Evolutionary conservation across 768 basidiomycete species (phyloP).

Genomic region (Macrolepiota fuliginosa): DNA sequence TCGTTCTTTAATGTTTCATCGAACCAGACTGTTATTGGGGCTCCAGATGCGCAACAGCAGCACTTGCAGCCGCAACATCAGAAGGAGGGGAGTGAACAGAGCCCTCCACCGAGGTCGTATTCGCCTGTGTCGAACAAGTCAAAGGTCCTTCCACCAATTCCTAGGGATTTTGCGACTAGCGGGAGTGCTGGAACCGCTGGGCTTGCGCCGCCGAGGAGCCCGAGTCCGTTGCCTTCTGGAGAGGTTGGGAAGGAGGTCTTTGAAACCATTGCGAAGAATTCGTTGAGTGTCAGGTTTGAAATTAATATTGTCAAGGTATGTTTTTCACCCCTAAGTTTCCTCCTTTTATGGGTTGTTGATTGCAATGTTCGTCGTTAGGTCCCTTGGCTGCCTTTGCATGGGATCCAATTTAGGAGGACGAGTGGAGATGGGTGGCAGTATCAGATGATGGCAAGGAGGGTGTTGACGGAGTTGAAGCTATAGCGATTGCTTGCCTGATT

Average conservation of each 20-base stretch:
- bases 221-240: constrained; percentile 59
- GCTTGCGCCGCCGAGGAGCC: constrained; percentile 33
- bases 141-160: constrained; percentile 78
- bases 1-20: constrained; percentile 84
- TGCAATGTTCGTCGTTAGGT: constrained; percentile 48
- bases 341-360: background rate
- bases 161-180: constrained; percentile 54
- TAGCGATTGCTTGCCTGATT: constrained; percentile 27
- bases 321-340: background rate
- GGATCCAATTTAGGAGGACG: constrained; percentile 90
- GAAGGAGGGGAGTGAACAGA: constrained; percentile 12
- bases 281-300: constrained; percentile 91
- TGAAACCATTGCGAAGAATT: constrained; percentile 72
- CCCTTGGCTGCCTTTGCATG: constrained; percentile 89
- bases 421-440: constrained; percentile 97
- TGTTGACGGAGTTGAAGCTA: constrained; percentile 85
- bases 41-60: constrained; percentile 15
- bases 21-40: constrained; percentile 35
- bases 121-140: constrained; percentile 42
- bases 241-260: constrained; percentile 68
- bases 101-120: constrained; percentile 38
- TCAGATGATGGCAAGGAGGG: constrained; percentile 89
- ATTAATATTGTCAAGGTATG: constrained; percentile 93
- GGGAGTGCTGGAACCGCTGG: constrained; percentile 22
- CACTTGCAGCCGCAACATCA: constrained; percentile 16